Evolutionary conservation across 169 alveolate genomes (phyloP).

Genomic region (Plasmodium gonderi): DNA sequence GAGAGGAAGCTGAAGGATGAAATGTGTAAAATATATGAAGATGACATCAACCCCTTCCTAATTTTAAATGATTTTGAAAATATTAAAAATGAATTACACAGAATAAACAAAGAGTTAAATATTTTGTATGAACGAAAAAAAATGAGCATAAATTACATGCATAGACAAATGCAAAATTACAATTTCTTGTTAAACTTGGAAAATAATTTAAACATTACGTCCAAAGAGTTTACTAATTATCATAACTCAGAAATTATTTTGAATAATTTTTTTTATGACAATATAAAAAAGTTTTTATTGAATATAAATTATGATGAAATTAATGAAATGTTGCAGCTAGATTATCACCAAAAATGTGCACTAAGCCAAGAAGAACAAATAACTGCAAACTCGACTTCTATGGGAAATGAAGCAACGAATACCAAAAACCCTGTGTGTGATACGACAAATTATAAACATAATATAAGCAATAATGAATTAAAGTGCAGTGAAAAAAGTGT

Average conservation of each 20-base stretch:
- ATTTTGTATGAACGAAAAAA: constrained; percentile 53
- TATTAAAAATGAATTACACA: constrained; percentile 39
- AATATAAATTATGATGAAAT: constrained; percentile 57
- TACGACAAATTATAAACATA: background rate
- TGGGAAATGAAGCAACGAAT: background rate
- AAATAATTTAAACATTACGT: constrained; percentile 48
- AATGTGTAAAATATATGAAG: constrained; percentile 65
- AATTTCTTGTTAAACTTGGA: constrained; percentile 47
- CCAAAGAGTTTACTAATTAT: constrained; percentile 39
- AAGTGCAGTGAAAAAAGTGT: background rate
- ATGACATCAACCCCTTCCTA: constrained; percentile 55
- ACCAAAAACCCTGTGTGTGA: background rate
- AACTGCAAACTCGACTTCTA: background rate
- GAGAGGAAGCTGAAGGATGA: constrained; percentile 60
- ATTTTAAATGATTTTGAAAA: constrained; percentile 56
- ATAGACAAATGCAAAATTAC: constrained; percentile 73
- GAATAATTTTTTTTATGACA: constrained; percentile 41
- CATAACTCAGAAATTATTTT: constrained; percentile 40
- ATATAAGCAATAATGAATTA: background rate
- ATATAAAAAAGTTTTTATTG: constrained; percentile 47
- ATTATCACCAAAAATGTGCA: constrained; percentile 12
- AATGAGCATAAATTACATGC: constrained; percentile 27
- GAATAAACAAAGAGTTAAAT: constrained; percentile 30
- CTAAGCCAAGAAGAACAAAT: background rate
- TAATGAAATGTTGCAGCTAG: constrained; percentile 16